A percentile compares a stretch with the other conserved stretches of the same genome.
Conservation (phyloP, 2,329 filamentous ascomycete species). For the Apiospora koreana region DNA sequence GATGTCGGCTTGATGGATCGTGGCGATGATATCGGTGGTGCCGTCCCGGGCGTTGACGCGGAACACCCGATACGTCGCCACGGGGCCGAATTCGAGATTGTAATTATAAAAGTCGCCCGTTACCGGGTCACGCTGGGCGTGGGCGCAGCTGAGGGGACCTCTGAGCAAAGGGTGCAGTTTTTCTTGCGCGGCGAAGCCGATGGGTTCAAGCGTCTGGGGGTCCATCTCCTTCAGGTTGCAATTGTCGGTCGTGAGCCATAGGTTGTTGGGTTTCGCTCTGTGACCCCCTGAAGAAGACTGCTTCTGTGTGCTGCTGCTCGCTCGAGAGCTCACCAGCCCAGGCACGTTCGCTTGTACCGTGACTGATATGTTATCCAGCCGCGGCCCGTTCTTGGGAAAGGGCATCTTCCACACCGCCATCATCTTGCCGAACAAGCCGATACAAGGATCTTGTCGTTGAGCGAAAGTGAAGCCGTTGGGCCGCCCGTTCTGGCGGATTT, state of each 20-base stretch:
- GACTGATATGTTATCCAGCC: conserved; percentile 63
- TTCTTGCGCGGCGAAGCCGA: conserved; percentile 62
- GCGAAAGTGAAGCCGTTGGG: conserved; percentile 64
- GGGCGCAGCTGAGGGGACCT: conserved; percentile 69
- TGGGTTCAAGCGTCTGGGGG: conserved; percentile 70
- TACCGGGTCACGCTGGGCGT: conserved; percentile 68
- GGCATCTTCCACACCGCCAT: conserved; percentile 57
- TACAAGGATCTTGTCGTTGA: conserved; percentile 72
- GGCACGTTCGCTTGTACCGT: conserved; percentile 67
- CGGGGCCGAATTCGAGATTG: conserved; percentile 67
- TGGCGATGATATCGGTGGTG: conserved; percentile 70
- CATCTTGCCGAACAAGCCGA: conserved; percentile 71
- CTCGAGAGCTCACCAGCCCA: conserved; percentile 41
- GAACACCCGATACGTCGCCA: conserved; percentile 69
- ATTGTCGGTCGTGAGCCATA: conserved; percentile 61
- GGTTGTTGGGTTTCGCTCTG: conserved; percentile 42
- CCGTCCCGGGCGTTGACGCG: conserved; percentile 59
- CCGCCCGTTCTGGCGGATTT: conserved; percentile 61
- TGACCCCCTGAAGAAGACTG: conserved; percentile 30
- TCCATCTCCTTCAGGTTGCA: conserved; percentile 62
- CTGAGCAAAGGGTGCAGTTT: conserved; percentile 67
- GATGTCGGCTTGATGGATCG: conserved; percentile 51
- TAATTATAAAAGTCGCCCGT: conserved; percentile 82
- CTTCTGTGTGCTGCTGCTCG: conserved; percentile 14
- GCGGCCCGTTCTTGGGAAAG: conserved; percentile 25